Evolutionary conservation across 2,329 filamentous ascomycete species (phyloP).

Genomic region (Hirsutella thompsonii): DNA sequence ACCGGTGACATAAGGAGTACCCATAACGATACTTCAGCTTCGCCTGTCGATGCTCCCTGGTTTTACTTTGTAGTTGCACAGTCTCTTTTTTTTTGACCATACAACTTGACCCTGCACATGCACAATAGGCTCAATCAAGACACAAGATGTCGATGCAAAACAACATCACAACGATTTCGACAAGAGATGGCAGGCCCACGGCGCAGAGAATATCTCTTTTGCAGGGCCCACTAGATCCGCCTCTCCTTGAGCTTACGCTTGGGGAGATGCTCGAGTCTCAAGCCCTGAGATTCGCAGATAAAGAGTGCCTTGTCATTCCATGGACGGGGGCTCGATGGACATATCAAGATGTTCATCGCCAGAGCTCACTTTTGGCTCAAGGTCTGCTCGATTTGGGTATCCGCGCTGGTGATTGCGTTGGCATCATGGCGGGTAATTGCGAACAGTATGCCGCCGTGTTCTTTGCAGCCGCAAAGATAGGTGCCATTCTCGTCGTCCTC

Average conservation of each 20-base stretch:
- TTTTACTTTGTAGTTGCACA: too few relatives aligned
- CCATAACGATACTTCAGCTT: too few relatives aligned
- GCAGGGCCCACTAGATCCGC: slow-evolving; percentile 54
- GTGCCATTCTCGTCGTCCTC: slow-evolving; percentile 60
- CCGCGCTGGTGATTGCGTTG: slow-evolving; percentile 54
- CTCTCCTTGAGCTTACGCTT: slow-evolving; percentile 58
- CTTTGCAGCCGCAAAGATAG: slow-evolving; percentile 56
- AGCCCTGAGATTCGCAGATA: slow-evolving; percentile 47
- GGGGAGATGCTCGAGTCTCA: slow-evolving; percentile 62
- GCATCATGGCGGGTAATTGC: slow-evolving; percentile 67
- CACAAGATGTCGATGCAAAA: too few relatives aligned
- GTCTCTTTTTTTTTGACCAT: too few relatives aligned
- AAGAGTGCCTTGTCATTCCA: slow-evolving; percentile 59
- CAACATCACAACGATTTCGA: too few relatives aligned
- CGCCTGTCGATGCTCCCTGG: too few relatives aligned
- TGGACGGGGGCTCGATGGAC: slow-evolving; percentile 69
- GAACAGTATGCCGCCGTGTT: slow-evolving; percentile 70
- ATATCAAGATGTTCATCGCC: slow-evolving; percentile 50
- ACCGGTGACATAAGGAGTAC: too few relatives aligned
- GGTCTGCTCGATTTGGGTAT: slow-evolving; percentile 57
- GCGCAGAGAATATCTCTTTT: slow-evolving; percentile 44
- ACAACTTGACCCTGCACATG: too few relatives aligned
- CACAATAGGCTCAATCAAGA: too few relatives aligned
- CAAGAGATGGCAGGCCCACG: too few relatives aligned
- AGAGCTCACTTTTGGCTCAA: slow-evolving; percentile 48